Base-by-base conservation (phyloP, 768 basidiomycete species). In the Neoboletus subvelutipes region DNA sequence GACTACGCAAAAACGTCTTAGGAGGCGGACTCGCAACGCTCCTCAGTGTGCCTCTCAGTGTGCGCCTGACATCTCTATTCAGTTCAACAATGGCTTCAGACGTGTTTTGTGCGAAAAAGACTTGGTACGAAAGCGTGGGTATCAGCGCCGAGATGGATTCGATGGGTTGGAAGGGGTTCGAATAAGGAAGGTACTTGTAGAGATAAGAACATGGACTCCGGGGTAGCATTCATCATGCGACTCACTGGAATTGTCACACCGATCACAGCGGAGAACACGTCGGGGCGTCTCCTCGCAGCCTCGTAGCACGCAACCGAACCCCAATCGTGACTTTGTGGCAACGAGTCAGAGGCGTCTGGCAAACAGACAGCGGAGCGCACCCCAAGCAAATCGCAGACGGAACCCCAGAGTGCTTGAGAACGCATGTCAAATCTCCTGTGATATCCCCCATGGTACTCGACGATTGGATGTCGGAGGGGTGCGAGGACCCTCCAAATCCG, bases 251-350 rank as follows among this genome's bases (percentile, higher is more conserved):
- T 73, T 4, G 79, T 80, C 26, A 75, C 73, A 10, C 84, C 87
- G 15, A 86, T 69, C 17, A 89, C 80, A 4, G 75, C 86, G 0
- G 69, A 72, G 64, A 89, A 81, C 4, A 84, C 67, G 60, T 90
- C 88, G 0, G 88, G 89, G 18, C 86, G 75, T 73, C 79, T 76
- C 17, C 88, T 80, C 1, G 84, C 86, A 12, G 85, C 83, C 67
- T 90, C 86, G 62, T 84, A 86, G 59, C 88, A 89, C 3, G 83
- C 56, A 51, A 80, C 77, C 1, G 86, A 75, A 39, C 89, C 89
- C 89, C 89, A 91, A 58, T 91, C 89, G 63, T 91, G 89, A 13
- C 87, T 88, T n/a, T 17, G n/a, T 37, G 7, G 3, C 22, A 46
- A 26, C 10, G 18, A 28, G 29, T 58, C 20, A 50, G 51, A 50